Base-by-base conservation (phyloP, 192 early-diverging fungal species). In the Backusella mclennaniae region DNA sequence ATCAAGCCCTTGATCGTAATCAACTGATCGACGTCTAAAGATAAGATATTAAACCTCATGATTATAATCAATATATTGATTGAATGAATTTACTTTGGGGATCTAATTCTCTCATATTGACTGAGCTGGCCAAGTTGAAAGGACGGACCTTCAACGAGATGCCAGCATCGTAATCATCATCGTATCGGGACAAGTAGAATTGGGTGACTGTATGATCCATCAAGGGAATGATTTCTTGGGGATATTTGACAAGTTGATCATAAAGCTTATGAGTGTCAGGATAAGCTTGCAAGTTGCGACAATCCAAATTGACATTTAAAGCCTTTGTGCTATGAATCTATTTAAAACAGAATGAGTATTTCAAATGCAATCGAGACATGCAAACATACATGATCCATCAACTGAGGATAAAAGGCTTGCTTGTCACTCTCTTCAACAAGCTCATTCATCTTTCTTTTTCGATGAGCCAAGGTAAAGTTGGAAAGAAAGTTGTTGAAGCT, bases 31-130 rank as follows among this genome's bases (percentile, higher is more conserved):
- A 99, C 95, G 82, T 99, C 97, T 87, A 82, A 41, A 23, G 8
- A 39, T 7, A 39, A 39, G 3, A 33, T 33, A 3, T 33, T 2
- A 33, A 33, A 3, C 2, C 31, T 33, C 2, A 33, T 33, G 26
- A 0, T 26, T 26, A 33, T 33, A 33, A 33, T 33, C 33, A 33
- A 33, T 33, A 2, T 3, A 33, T 33, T 3, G 3, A 33, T 33
- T 3, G 3, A 33, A 33, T 2, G 33, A 2, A 33, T 33, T 66
- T 84, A 90, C 91, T 88, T 17, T 86, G 84, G n/a, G 98, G 98
- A 71, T 98, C 94, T 36, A 99, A 88, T 38, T 97, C 93, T 70
- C 98, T 92, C 88, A 98, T 93, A 81, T 98, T 99, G 35, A 93
- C 87, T n/a, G 87, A 83, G 66, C 77, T 67, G 74, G 82, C 79